Evolutionary conservation across 768 basidiomycete species (phyloP).

Genomic region (Mycena latifolia): DNA sequence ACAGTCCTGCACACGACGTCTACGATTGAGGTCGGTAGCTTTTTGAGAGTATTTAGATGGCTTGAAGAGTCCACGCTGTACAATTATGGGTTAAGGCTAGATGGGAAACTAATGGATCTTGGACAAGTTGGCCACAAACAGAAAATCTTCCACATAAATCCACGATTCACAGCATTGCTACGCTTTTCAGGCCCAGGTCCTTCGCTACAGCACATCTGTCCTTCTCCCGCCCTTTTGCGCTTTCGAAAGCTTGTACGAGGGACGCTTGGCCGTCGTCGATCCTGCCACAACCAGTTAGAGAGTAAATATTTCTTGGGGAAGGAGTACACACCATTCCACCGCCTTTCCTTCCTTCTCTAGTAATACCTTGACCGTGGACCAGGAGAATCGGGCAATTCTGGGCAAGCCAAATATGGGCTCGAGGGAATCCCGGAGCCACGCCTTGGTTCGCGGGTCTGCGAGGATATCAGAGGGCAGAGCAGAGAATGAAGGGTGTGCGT

Average conservation of each 20-base stretch:
- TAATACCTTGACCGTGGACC: conserved; percentile 91
- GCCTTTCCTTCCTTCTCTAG: conserved; percentile 85
- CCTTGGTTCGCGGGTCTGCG: conserved; percentile 91
- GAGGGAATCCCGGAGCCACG: conserved; percentile 81
- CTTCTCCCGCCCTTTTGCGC: conserved; percentile 78
- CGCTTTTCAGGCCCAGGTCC: conserved; percentile 80
- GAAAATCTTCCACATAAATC: no score
- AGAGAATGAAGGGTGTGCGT: neutral
- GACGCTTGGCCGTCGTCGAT: conserved; percentile 86
- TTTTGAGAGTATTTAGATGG: no score
- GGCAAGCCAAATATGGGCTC: conserved; percentile 96
- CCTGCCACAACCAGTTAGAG: conserved; percentile 57
- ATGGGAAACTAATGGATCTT: no score
- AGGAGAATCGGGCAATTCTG: conserved; percentile 91
- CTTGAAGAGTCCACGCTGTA: no score
- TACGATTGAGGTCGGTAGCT: neutral
- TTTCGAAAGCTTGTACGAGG: conserved; percentile 81
- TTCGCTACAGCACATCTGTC: conserved; percentile 78
- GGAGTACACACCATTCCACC: conserved; percentile 77
- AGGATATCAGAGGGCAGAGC: neutral
- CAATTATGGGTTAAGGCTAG: neutral
- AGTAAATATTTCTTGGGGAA: neutral
- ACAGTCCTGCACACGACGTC: conserved; percentile 25
- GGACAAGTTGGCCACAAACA: no score
- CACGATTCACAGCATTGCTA: conserved; percentile 77